Evolutionary conservation across 768 basidiomycete genomes (phyloP), one percentile per base, ranked within the genome.

Genomic region (Galerina marginata): DNA sequence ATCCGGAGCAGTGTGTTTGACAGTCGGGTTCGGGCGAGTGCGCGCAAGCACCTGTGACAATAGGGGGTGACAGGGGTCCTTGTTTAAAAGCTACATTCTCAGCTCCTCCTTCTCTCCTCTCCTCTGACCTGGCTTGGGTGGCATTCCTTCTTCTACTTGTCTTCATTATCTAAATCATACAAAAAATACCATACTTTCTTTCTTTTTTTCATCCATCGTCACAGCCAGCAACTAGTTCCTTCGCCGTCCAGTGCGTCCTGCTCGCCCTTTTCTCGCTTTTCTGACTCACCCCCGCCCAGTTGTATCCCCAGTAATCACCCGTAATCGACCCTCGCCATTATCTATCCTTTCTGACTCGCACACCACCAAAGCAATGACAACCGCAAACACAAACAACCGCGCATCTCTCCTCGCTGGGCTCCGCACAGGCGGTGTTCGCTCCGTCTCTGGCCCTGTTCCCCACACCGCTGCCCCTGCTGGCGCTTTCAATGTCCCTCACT

Each of bases 341-440:
- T 76, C 74, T 72, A 72, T 74, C 73, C 57, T 60, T 64, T 70
- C 67, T 61, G 56, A 58, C 63, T 64, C 59, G 26, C 54, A 15
- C 59, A 42, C 65, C 61, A 49, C 69, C 69, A 67, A 68, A 72
- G 67, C 74, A 72, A 83, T 83, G 82, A 74, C 82, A 72, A 77
- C 79, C 70, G 68, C 77, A 59, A 75, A 76, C 52, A 70, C 82
- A 67, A 88, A 81, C 73, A 77, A 80, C 63, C 91, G 93, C 68
- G 92, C 93, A 52, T 91, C 91, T 62, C 92, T 95, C 70, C 91
- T 95, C 74, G 82, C 89, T 61, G 92, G 91, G 67, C 91, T 95
- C 70, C 90, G 93, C 72, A 95, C 93, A 55, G 93, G 93, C 72
- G 93, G 93, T 50, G 93, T 95, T 61, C 90, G 93, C 67, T 88